A percentile compares a stretch with the other conserved stretches of the same genome.
These are phyloP conservation scores for Candida sanyaensis DNA, from an alignment of 1,139 yeast genomes.

Conservation along the genomic window DNA sequence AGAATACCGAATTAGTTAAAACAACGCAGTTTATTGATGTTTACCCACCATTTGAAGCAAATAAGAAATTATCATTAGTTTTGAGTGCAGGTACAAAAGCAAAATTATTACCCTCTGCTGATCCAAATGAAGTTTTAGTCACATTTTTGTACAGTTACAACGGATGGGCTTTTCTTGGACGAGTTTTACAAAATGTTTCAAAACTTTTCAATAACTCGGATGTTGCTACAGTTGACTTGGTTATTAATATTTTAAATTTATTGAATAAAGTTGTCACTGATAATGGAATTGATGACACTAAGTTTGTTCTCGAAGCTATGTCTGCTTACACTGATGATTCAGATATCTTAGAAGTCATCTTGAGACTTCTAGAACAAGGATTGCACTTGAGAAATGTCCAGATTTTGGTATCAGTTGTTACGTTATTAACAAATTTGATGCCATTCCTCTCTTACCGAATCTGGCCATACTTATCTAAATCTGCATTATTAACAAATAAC, in stretches of 20 bases:
- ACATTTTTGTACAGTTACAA: slow-evolving; percentile 73
- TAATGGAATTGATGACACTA: slow-evolving; percentile 41
- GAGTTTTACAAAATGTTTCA: slow-evolving; percentile 67
- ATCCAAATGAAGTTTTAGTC: slow-evolving; percentile 51
- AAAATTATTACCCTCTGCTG: slow-evolving; percentile 56
- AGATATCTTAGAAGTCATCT: slow-evolving; percentile 69
- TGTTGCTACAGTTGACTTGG: slow-evolving; percentile 35
- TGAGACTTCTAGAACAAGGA: slow-evolving; percentile 68
- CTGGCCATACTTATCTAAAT: slow-evolving; percentile 76
- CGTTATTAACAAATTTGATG: slow-evolving; percentile 52
- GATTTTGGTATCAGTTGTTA: slow-evolving; percentile 49
- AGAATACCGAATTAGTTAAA: slow-evolving; percentile 52
- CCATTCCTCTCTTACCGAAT: slow-evolving; percentile 62
- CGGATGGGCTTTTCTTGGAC: slow-evolving; percentile 87
- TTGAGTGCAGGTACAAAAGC: slow-evolving; percentile 65
- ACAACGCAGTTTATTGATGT: slow-evolving; percentile 42
- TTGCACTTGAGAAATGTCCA: slow-evolving; percentile 54
- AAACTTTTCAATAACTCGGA: slow-evolving; percentile 37
- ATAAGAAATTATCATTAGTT: slow-evolving; percentile 45
- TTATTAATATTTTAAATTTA: slow-evolving; percentile 53
- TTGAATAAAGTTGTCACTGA: slow-evolving; percentile 50
- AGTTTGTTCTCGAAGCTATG: slow-evolving; percentile 53
- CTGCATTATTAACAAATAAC: slow-evolving; percentile 62
- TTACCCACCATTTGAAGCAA: slow-evolving; percentile 51
- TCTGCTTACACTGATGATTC: slow-evolving; percentile 62